These are phyloP conservation scores for Psilocybe cubensis DNA, from an alignment of 768 basidiomycete genomes.

Conservation along the genomic window DNA sequence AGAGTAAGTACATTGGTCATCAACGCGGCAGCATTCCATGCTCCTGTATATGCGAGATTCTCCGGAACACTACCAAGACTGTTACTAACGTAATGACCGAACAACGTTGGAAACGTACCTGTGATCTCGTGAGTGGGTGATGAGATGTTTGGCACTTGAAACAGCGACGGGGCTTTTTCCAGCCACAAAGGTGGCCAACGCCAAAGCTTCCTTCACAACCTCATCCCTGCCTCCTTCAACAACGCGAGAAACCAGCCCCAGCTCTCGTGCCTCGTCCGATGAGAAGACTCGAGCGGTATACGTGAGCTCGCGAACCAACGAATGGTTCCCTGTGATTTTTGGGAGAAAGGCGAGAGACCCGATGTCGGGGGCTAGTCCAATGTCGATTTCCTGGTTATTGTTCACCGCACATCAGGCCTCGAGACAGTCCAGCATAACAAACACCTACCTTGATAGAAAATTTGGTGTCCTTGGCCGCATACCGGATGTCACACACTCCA, in stretches of 20 bases:
- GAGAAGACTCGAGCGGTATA: slow-evolving; percentile 76
- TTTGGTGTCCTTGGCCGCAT: slow-evolving; percentile 59
- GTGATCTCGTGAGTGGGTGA: slow-evolving; percentile 82
- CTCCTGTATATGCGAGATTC: slow-evolving; percentile 46
- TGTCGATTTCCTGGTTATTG: slow-evolving; percentile 78
- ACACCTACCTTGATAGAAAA: slow-evolving; percentile 75
- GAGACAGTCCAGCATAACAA: slow-evolving; percentile 47
- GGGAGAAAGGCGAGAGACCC: slow-evolving; percentile 85
- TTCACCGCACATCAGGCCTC: no score
- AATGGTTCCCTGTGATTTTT: slow-evolving; percentile 76
- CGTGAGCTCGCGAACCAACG: slow-evolving; percentile 73
- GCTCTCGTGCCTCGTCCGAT: slow-evolving; percentile 61
- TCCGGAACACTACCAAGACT: slow-evolving; percentile 36
- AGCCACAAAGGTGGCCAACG: slow-evolving; percentile 67
- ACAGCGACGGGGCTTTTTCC: slow-evolving; percentile 82
- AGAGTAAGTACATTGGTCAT: slow-evolving; percentile 40
- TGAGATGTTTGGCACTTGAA: slow-evolving; percentile 72
- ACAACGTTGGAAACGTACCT: slow-evolving; percentile 40
- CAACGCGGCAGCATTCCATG: slow-evolving; percentile 47
- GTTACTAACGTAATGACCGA: not conserved
- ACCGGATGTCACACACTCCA: slow-evolving; percentile 77
- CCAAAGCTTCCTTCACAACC: slow-evolving; percentile 69
- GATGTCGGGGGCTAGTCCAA: slow-evolving; percentile 87
- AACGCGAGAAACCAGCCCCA: slow-evolving; percentile 78
- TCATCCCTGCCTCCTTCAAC: slow-evolving; percentile 67